A percentile compares a stretch with the other conserved stretches of the same genome.
Evolutionary conservation across 768 basidiomycete genomes (phyloP).

Genomic region (Termitomyces heimii): DNA sequence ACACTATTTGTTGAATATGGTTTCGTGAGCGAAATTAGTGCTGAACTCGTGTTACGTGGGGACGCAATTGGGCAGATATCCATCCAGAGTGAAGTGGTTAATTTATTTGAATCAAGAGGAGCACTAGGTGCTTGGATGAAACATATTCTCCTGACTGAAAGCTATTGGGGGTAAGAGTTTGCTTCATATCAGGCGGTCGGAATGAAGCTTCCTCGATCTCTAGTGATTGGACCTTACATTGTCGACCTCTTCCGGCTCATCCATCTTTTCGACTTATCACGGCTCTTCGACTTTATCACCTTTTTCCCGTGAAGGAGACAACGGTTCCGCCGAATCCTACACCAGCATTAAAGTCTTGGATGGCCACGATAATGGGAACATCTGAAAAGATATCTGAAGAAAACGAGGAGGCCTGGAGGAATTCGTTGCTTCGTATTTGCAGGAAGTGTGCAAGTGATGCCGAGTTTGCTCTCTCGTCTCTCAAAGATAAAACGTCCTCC

Average conservation of each 20-base stretch:
- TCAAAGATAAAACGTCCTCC: background rate
- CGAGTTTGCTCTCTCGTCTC: background rate
- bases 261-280: constrained; percentile 80
- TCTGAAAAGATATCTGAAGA: constrained; percentile 37
- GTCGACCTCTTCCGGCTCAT: constrained; percentile 50
- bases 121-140: constrained; percentile 40
- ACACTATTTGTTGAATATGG: constrained; percentile 88
- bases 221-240: constrained; percentile 81
- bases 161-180: constrained; percentile 77
- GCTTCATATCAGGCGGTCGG: background rate
- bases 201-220: background rate
- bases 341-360: constrained; percentile 41
- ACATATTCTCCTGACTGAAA: constrained; percentile 47
- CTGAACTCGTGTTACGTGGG: constrained; percentile 20
- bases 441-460: constrained; percentile 13
- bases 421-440: constrained; percentile 27
- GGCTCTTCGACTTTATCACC: constrained; percentile 61
- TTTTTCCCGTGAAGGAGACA: constrained; percentile 26
- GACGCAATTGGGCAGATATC: constrained; percentile 50
- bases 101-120: constrained; percentile 39
- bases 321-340: constrained; percentile 19
- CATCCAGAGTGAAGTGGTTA: constrained; percentile 48
- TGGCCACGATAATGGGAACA: constrained; percentile 42
- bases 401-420: constrained; percentile 46
- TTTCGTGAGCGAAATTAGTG: constrained; percentile 48